Evolutionary conservation across 108 stramenopile species (phyloP).

Genomic region (Mayamaea pseudoterrestris): DNA sequence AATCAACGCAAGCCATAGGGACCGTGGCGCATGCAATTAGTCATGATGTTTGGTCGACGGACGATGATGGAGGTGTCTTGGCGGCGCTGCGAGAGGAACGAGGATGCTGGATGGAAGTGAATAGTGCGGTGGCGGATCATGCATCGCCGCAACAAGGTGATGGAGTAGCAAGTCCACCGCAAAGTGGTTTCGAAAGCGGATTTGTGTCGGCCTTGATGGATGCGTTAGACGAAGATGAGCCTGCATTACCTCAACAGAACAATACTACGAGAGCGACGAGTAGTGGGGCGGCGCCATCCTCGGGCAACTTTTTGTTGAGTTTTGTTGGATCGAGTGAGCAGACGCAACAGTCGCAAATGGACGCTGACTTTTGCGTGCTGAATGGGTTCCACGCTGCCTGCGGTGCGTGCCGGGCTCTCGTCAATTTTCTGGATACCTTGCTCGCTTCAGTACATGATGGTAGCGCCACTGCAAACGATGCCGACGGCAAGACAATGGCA

Average conservation of each 20-base stretch:
- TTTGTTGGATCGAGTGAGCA: slow-evolving; percentile 12
- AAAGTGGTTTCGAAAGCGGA: slow-evolving; percentile 19
- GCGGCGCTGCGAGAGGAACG: slow-evolving; percentile 48
- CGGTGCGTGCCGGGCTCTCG: slow-evolving; percentile 44
- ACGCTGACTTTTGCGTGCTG: slow-evolving; percentile 51
- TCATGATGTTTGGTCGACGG: slow-evolving; percentile 64
- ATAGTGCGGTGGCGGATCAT: slow-evolving; percentile 4
- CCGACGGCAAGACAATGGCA: slow-evolving; percentile 9
- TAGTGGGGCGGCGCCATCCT: slow-evolving; percentile 29
- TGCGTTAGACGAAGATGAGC: slow-evolving; percentile 53
- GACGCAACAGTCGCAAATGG: slow-evolving; percentile 35
- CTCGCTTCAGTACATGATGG: slow-evolving; percentile 4
- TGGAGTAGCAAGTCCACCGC: slow-evolving; percentile 4
- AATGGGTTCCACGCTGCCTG: slow-evolving; percentile 66
- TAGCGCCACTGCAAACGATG: background rate
- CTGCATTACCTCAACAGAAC: background rate
- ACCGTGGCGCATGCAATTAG: slow-evolving; percentile 71
- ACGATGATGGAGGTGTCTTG: slow-evolving; percentile 38
- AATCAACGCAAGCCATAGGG: slow-evolving; percentile 61
- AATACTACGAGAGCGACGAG: background rate
- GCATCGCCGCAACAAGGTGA: background rate
- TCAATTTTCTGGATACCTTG: slow-evolving; percentile 42
- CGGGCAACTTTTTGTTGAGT: slow-evolving; percentile 32
- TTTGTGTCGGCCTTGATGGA: slow-evolving; percentile 70
- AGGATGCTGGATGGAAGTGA: slow-evolving; percentile 27